Conservation (phyloP, 345 rosid genomes). For the Nasturtium officinale region DNA sequence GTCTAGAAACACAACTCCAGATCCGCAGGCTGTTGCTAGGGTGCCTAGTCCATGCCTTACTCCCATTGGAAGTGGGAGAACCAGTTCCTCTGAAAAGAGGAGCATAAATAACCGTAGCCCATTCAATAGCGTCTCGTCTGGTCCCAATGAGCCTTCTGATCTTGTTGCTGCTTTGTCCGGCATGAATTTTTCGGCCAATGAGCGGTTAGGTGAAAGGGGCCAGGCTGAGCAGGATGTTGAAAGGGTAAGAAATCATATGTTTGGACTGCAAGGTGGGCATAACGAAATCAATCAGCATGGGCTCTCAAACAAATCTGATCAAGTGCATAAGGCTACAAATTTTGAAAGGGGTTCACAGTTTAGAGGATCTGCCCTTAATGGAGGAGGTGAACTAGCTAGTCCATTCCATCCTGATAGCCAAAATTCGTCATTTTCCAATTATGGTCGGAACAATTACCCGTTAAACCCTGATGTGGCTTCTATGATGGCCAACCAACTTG, state of each 20-base stretch:
- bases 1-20: constrained; percentile 89
- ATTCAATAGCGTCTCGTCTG: constrained; percentile 57
- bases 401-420: constrained; percentile 53
- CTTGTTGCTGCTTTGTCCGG: constrained; percentile 68
- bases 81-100: constrained; percentile 63
- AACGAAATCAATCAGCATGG: constrained; percentile 45
- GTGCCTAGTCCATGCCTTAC: constrained; percentile 89
- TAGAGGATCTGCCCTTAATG: constrained; percentile 50
- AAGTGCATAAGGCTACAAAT: constrained; percentile 43
- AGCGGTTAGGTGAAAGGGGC: constrained; percentile 48
- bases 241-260: constrained; percentile 56
- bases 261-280: constrained; percentile 43
- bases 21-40: constrained; percentile 73
- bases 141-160: constrained; percentile 58
- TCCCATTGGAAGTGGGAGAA: constrained; percentile 85
- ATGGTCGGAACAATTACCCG: constrained; percentile 56
- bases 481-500: constrained; percentile 67
- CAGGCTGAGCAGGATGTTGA: constrained; percentile 55
- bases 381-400: constrained; percentile 51
- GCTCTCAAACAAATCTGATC: constrained; percentile 49
- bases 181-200: constrained; percentile 61
- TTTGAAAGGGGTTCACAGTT: not conserved
- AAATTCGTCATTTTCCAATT: constrained; percentile 1
- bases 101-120: constrained; percentile 51
- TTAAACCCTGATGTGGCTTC: constrained; percentile 63